Evolutionary conservation across 148 eudicot species (phyloP).

Genomic region (Polygonum aviculare): DNA sequence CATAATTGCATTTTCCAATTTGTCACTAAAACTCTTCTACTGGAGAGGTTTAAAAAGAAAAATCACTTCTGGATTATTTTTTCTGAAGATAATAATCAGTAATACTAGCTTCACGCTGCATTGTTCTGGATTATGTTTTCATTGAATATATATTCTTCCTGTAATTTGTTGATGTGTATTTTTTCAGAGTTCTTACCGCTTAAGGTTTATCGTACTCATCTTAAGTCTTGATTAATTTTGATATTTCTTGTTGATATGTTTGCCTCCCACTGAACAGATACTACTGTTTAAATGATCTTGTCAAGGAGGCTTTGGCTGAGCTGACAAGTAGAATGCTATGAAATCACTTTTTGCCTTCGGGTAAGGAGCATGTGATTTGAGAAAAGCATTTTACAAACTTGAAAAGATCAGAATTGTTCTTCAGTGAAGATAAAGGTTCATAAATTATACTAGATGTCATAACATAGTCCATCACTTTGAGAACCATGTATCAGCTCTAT

Average conservation of each 20-base stretch:
- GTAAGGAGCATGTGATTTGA: constrained; percentile 4
- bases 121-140: too few relatives aligned
- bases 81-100: too few relatives aligned
- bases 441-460: neutral
- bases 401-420: neutral
- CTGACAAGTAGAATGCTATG: neutral
- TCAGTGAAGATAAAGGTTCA: neutral
- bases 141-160: too few relatives aligned
- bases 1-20: too few relatives aligned
- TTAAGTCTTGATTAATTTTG: neutral
- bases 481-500: neutral
- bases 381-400: neutral
- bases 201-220: too few relatives aligned
- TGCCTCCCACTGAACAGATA: constrained; percentile 7
- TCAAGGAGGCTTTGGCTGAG: constrained; percentile 6
- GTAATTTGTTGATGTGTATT: too few relatives aligned
- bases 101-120: too few relatives aligned
- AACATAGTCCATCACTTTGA: neutral
- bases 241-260: neutral
- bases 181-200: too few relatives aligned
- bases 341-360: neutral
- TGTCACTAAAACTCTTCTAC: too few relatives aligned
- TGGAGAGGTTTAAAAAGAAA: too few relatives aligned
- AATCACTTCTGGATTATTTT: too few relatives aligned
- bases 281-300: constrained; percentile 5